Conservation (phyloP, 2,329 filamentous ascomycete genomes). For the Bertia moriformis region DNA sequence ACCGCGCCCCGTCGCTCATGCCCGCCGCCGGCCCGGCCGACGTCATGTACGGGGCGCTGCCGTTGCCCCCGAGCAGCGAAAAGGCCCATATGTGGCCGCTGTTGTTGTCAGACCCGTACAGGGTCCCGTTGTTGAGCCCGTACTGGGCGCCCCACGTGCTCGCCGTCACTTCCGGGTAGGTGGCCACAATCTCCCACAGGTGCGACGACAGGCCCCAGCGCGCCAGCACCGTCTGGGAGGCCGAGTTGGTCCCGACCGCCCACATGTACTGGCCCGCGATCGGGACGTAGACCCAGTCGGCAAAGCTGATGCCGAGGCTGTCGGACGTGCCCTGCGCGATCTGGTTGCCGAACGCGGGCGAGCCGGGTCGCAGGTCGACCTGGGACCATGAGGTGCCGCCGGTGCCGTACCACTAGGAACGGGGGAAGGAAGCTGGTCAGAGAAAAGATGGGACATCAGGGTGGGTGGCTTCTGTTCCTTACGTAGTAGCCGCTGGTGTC, state of each 20-base stretch:
- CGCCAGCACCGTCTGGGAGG: conserved; percentile 4
- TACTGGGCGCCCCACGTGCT: conserved; percentile 6
- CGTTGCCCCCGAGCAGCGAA: conserved; percentile 3
- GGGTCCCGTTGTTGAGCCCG: conserved; percentile 6
- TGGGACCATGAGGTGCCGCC: conserved; percentile 4
- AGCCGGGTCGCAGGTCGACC: conserved; percentile 5
- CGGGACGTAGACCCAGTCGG: conserved; percentile 8
- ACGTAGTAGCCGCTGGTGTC: too few relatives aligned
- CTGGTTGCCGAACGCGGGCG: conserved; percentile 4
- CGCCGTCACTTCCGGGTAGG: conserved; percentile 3
- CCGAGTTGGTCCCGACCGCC: conserved; percentile 1
- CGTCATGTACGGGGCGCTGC: conserved; percentile 3
- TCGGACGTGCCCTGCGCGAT: conserved; percentile 4
- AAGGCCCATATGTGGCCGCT: conserved; percentile 7
- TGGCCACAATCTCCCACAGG: conserved; percentile 4
- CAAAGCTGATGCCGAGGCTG: conserved; percentile 3
- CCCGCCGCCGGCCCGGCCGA: conserved; percentile 4
- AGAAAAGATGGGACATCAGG: too few relatives aligned
- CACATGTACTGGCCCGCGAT: conserved; percentile 4
- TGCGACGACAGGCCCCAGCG: conserved; percentile 5
- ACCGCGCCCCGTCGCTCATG: conserved; percentile 7
- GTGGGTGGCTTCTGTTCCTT: too few relatives aligned
- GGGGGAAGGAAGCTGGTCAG: too few relatives aligned
- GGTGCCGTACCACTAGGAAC: conserved; percentile 5
- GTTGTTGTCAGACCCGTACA: conserved; percentile 7